Evolutionary conservation across 2,329 filamentous ascomycete genomes (phyloP).

Genomic region (Colletotrichum sublineola): DNA sequence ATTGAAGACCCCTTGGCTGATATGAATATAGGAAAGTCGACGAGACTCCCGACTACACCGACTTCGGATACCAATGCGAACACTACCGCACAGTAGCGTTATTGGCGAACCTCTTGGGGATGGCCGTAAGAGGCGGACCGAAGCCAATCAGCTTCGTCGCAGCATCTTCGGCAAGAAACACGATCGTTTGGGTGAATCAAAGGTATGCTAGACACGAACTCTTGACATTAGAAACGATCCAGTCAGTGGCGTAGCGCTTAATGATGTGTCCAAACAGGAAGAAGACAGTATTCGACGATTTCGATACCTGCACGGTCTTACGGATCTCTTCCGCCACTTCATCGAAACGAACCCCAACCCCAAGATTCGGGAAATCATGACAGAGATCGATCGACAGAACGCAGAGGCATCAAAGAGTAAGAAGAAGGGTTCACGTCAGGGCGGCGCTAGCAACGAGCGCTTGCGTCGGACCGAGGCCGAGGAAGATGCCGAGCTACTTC

Average conservation of each 20-base stretch:
- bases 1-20: constrained; percentile 23
- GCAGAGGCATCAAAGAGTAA: constrained; percentile 78
- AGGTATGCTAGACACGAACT: constrained; percentile 67
- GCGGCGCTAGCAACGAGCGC: constrained; percentile 83
- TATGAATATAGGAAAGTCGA: constrained; percentile 66
- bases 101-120: constrained; percentile 80
- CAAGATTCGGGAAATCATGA: constrained; percentile 92
- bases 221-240: too few relatives aligned
- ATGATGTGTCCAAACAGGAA: constrained; percentile 68
- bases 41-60: constrained; percentile 75
- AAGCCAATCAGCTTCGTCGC: constrained; percentile 89
- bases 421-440: constrained; percentile 83
- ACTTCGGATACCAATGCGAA: constrained; percentile 77
- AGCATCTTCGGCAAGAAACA: constrained; percentile 97
- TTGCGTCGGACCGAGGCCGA: constrained; percentile 94
- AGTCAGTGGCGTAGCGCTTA: neutral
- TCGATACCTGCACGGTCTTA: constrained; percentile 92
- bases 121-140: constrained; percentile 86
- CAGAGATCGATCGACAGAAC: constrained; percentile 94
- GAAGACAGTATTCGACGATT: constrained; percentile 96
- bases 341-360: constrained; percentile 98
- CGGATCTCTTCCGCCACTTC: constrained; percentile 97
- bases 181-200: constrained; percentile 89
- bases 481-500: constrained; percentile 89
- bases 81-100: constrained; percentile 85